Evolutionary conservation across 2,329 filamentous ascomycete species (phyloP).

Genomic region (Byssothecium circinans): DNA sequence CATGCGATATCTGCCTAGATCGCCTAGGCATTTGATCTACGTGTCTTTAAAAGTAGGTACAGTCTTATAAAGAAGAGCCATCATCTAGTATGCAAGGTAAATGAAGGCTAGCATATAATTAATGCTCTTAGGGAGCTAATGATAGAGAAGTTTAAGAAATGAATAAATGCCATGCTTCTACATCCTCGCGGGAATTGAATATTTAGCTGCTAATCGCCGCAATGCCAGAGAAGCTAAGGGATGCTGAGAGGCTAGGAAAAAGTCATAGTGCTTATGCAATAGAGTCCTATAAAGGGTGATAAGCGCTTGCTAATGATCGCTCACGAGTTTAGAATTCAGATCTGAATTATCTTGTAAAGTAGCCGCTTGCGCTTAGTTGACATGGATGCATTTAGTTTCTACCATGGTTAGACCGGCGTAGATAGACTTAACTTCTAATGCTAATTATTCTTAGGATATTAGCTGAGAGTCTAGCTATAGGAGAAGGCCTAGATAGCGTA

Average conservation of each 20-base stretch:
- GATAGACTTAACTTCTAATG: conserved; percentile 79
- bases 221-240: conserved; percentile 46
- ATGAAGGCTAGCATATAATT: conserved; percentile 94
- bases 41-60: conserved; percentile 81
- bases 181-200: conserved; percentile 54
- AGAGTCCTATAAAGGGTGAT: conserved; percentile 80
- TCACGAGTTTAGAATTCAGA: conserved; percentile 48
- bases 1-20: conserved; percentile 84
- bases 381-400: conserved; percentile 82
- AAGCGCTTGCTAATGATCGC: conserved; percentile 80
- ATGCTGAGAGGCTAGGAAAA: conserved; percentile 82
- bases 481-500: conserved; percentile 46
- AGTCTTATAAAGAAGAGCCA: conserved; percentile 83
- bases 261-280: conserved; percentile 67
- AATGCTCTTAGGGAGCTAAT: conserved; percentile 72
- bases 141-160: conserved; percentile 69
- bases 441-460: conserved; percentile 76
- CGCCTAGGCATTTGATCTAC: conserved; percentile 92
- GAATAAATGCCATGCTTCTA: conserved; percentile 91
- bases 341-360: conserved; percentile 55
- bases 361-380: conserved; percentile 65
- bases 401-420: conserved; percentile 85
- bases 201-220: too few species aligned
- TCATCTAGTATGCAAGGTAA: conserved; percentile 86
- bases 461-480: conserved; percentile 65